Conservation (phyloP, 164 flowering plant genomes). For the Magnolia changhungtana region DNA sequence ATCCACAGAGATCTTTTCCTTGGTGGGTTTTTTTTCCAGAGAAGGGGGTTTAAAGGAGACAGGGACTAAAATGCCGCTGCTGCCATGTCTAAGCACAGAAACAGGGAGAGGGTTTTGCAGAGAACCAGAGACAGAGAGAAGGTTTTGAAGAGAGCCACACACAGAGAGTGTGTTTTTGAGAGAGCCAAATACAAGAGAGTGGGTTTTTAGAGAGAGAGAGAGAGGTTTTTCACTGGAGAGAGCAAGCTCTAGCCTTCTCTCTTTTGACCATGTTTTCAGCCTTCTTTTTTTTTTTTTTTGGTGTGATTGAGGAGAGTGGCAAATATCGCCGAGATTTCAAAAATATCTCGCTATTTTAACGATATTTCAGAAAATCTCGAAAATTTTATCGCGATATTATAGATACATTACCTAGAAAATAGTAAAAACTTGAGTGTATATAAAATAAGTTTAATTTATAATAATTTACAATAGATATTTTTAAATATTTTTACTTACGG, state of each 20-base stretch:
- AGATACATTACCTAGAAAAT: too few relatives aligned
- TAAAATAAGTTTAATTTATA: too few relatives aligned
- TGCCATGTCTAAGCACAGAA: background rate
- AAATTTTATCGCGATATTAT: too few relatives aligned
- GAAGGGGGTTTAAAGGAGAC: background rate
- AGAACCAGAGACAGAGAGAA: background rate
- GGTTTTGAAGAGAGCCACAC: background rate
- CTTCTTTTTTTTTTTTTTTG: too few relatives aligned
- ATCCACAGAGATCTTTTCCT: background rate
- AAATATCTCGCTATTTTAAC: too few relatives aligned
- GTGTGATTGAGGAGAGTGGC: too few relatives aligned
- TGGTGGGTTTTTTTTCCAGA: background rate
- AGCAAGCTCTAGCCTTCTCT: background rate
- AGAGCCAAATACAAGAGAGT: background rate
- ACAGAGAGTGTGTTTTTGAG: background rate
- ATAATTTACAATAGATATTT: too few relatives aligned
- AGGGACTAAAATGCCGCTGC: background rate
- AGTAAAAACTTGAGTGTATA: too few relatives aligned
- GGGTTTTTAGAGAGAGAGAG: background rate
- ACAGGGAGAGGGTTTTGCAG: background rate
- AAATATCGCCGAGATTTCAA: too few relatives aligned
- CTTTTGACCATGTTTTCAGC: background rate
- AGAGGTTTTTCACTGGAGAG: background rate
- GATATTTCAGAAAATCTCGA: too few relatives aligned
- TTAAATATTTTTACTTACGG: too few relatives aligned